These are phyloP conservation scores for Brachypodium distachyon DNA, from an alignment of 202 grass and related monocot genomes.

Conservation along the genomic window DNA sequence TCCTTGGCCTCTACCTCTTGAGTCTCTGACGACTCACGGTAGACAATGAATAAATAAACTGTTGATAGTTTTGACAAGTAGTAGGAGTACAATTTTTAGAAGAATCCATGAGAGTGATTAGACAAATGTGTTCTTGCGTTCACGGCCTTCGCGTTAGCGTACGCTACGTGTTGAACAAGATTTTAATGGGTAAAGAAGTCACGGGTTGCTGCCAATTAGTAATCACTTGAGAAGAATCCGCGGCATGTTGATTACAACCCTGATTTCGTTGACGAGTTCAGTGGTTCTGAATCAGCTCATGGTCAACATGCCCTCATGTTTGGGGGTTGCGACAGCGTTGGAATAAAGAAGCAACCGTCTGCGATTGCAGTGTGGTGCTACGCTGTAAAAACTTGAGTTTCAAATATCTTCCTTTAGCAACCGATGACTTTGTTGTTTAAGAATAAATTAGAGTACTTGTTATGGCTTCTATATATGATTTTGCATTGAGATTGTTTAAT, in stretches of 20 bases:
- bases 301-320: not conserved
- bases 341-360: no score
- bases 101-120: not conserved
- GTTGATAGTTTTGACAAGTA: not conserved
- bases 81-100: no score
- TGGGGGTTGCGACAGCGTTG: no score
- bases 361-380: no score
- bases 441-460: no score
- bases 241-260: not conserved
- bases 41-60: not conserved
- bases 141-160: not conserved
- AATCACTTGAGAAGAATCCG: not conserved
- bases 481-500: no score
- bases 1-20: not conserved
- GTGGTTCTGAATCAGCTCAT: not conserved
- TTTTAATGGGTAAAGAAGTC: not conserved
- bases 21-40: not conserved
- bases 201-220: not conserved
- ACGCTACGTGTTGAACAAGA: not conserved
- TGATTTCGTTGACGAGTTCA: conserved; percentile 10
- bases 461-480: no score
- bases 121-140: not conserved
- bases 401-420: no score
- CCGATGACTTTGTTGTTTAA: no score
- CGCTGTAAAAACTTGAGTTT: no score